These are phyloP conservation scores for Thymus mandschuricus DNA, from an alignment of 257 asterid genomes.

Conservation along the genomic window DNA sequence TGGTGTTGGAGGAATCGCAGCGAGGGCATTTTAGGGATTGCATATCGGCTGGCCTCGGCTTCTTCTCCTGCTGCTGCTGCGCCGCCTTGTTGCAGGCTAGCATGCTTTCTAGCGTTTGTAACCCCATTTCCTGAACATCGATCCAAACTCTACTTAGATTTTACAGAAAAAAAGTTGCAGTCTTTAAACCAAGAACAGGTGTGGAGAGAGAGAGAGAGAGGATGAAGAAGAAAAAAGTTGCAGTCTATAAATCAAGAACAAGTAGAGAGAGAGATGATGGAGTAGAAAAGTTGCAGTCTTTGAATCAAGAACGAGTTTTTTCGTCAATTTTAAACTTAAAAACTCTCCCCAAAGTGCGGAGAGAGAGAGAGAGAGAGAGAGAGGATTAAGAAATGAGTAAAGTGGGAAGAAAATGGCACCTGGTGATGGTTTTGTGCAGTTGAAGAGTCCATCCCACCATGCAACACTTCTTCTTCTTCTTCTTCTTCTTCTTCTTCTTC, in stretches of 20 bases:
- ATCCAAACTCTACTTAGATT: too few relatives aligned
- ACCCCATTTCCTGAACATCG: conserved; percentile 65
- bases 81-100: conserved; percentile 56
- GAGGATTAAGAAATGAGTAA: neutral
- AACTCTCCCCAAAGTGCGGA: too few relatives aligned
- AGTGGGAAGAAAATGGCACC: conserved; percentile 40
- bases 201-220: too few relatives aligned
- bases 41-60: conserved; percentile 66
- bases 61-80: conserved; percentile 75
- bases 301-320: too few relatives aligned
- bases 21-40: conserved; percentile 82
- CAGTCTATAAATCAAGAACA: too few relatives aligned
- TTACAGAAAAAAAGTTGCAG: too few relatives aligned
- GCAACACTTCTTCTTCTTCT: conserved; percentile 8
- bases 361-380: neutral
- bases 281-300: too few relatives aligned
- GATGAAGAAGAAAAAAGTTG: too few relatives aligned
- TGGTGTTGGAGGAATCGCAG: conserved; percentile 92
- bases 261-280: too few relatives aligned
- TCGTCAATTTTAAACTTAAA: too few relatives aligned
- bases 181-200: too few relatives aligned
- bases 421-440: conserved; percentile 58
- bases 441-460: conserved; percentile 75
- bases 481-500: neutral
- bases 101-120: conserved; percentile 86